Evolutionary conservation across 2,329 filamentous ascomycete species (phyloP), one percentile per base, ranked within the genome.

Genomic region (Exophiala calicioides): DNA sequence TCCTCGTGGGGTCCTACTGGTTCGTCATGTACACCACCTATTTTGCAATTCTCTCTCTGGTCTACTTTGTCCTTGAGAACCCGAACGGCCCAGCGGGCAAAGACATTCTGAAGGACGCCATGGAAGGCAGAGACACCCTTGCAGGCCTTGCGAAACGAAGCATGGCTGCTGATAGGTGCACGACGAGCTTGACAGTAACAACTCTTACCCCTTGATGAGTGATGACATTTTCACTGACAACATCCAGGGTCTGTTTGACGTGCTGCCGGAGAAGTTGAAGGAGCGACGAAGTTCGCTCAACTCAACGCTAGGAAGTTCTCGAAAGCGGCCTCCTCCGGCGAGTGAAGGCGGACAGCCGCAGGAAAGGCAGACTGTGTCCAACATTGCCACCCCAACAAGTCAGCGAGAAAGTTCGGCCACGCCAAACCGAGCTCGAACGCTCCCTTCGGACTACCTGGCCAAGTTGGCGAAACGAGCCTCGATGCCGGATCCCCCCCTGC

Each of bases 81-180:
- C 80, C 79, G 1, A 76, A 81, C 46, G 80, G 75, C 40, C 68
- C 76, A 0, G 79, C 77, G 2, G 79, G 78, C 30, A 78, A 85
- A 40, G 90, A 95, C 52, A 85, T 96, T 16, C 73, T 96, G 50
- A 84, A 84, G 42, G 91, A 97, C 68, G 91, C 90, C 0, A 78
- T 83, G 51, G 86, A 89, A 53, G 93, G 91, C 13, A 87, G 87
- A 61, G 85, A 91, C 55, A 88, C 90, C 53, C 79, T 97, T 50
- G 81, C 83, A 39, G 83, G 82, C 12, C 76, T 97, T 47, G 86
- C 90, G 2, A 83, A 86, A 59, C 85, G 86, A 60, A 96, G 90
- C 62, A 78, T 94, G 75, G 90, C 90, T 26, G 93, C 93, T 3
- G 89, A 96, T 63, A 78, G 88, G 52, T 93, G 94, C 60, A 88